phyloP scores from a whole-genome alignment of 441 rosid species.

The Populus hybrid region DNA sequence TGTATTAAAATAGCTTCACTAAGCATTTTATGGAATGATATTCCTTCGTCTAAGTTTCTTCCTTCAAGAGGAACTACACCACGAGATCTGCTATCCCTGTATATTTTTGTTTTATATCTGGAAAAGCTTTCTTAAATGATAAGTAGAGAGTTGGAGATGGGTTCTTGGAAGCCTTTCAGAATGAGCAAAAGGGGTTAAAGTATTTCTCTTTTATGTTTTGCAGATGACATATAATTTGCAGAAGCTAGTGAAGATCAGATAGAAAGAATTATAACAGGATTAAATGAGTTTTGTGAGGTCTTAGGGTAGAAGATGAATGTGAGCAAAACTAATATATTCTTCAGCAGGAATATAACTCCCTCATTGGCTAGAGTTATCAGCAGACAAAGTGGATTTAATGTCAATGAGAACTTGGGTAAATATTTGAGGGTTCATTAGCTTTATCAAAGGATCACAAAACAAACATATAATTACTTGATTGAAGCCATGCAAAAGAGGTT shows the following conservation, averaged over 20 bases:
- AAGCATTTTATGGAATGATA: background rate
- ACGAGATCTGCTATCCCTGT: background rate
- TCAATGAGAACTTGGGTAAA: background rate
- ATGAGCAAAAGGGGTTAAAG: too few relatives aligned
- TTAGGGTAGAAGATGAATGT: background rate
- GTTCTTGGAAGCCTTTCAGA: too few relatives aligned
- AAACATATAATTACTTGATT: background rate
- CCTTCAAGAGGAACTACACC: background rate
- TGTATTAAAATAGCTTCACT: background rate
- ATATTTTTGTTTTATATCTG: background rate
- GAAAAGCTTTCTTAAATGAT: background rate
- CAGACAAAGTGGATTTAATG: background rate
- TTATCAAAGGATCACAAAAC: background rate
- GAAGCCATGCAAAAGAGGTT: background rate
- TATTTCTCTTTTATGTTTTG: background rate
- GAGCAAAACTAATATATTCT: background rate
- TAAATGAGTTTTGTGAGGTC: background rate
- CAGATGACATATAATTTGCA: slow-evolving; percentile 1
- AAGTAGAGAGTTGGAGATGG: too few relatives aligned
- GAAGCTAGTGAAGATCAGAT: background rate
- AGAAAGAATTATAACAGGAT: background rate
- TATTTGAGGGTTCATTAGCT: background rate
- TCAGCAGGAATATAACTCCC: background rate
- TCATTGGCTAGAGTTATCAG: too few relatives aligned
- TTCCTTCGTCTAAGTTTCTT: background rate